These are phyloP conservation scores for Collybia mongolica DNA, from an alignment of 768 basidiomycete genomes.

Conservation along the genomic window DNA sequence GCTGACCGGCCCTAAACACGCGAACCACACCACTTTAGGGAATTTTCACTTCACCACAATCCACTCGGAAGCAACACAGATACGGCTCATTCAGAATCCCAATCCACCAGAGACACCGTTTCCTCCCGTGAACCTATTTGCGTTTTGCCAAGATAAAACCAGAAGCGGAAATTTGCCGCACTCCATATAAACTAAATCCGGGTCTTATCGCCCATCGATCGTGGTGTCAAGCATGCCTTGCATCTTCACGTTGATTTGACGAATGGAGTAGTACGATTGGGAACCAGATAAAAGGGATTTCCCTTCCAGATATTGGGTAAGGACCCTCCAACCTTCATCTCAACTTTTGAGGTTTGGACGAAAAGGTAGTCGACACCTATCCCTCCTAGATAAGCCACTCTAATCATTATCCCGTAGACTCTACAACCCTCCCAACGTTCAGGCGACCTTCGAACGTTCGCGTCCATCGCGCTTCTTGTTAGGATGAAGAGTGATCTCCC, in stretches of 20 bases:
- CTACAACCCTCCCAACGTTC: constrained; percentile 47
- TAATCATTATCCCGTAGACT: constrained; percentile 16
- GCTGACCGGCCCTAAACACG: constrained; percentile 26
- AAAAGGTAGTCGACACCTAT: constrained; percentile 5
- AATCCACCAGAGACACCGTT: too few relatives aligned
- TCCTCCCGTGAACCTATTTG: constrained; percentile 17
- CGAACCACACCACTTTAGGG: not conserved
- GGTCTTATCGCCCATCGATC: constrained; percentile 24
- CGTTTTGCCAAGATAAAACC: not conserved
- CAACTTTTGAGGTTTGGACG: constrained; percentile 3
- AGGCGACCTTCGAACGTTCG: constrained; percentile 57
- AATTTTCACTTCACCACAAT: not conserved
- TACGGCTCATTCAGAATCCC: too few relatives aligned
- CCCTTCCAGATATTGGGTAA: not conserved
- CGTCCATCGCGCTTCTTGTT: constrained; percentile 75
- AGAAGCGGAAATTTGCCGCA: not conserved
- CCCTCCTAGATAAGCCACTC: not conserved
- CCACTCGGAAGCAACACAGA: too few relatives aligned
- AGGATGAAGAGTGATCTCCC: constrained; percentile 59
- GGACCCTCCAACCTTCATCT: not conserved
- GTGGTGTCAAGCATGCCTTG: constrained; percentile 6
- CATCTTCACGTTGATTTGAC: constrained; percentile 14
- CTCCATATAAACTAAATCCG: constrained; percentile 5
- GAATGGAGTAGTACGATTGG: constrained; percentile 13
- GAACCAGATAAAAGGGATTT: constrained; percentile 8